phyloP scores from a whole-genome alignment of 352 stramenopile genomes.

The Globisporangium emineosum region DNA sequence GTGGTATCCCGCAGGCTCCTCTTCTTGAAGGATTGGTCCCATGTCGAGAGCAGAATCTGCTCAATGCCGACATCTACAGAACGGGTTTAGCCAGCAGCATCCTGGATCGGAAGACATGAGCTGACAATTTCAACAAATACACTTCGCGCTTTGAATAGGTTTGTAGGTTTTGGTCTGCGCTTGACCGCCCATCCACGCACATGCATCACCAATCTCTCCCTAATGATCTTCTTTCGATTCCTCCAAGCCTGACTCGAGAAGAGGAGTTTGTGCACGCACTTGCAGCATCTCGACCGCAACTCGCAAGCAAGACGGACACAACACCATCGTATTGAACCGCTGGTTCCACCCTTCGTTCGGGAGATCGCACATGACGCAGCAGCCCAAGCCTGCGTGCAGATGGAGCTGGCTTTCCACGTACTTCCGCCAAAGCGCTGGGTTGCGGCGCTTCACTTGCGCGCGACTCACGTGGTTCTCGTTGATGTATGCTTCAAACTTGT shows the following conservation, averaged over 20 bases:
- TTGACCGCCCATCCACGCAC: neutral
- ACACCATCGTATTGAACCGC: constrained; percentile 46
- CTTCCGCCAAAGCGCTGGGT: constrained; percentile 40
- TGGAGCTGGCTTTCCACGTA: constrained; percentile 33
- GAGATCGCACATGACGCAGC: constrained; percentile 38
- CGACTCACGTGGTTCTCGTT: constrained; percentile 27
- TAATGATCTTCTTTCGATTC: constrained; percentile 13
- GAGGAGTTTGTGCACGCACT: constrained; percentile 1
- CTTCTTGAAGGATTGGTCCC: constrained; percentile 16
- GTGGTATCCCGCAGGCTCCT: neutral
- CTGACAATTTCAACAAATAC: neutral
- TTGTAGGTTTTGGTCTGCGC: neutral
- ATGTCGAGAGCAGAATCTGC: constrained; percentile 23
- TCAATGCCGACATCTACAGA: constrained; percentile 21
- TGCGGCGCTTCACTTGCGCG: constrained; percentile 25
- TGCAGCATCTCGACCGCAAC: constrained; percentile 21
- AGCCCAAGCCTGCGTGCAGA: constrained; percentile 17
- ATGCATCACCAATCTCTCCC: neutral
- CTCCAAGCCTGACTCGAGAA: neutral
- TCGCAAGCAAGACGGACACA: constrained; percentile 43
- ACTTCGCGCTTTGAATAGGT: neutral
- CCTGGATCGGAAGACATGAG: neutral
- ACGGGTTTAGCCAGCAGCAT: neutral
- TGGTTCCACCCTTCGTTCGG: constrained; percentile 45
- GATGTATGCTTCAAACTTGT: constrained; percentile 35